phyloP scores from a whole-genome alignment of 2,329 filamentous ascomycete species.

The Fonsecaea monophora region DNA sequence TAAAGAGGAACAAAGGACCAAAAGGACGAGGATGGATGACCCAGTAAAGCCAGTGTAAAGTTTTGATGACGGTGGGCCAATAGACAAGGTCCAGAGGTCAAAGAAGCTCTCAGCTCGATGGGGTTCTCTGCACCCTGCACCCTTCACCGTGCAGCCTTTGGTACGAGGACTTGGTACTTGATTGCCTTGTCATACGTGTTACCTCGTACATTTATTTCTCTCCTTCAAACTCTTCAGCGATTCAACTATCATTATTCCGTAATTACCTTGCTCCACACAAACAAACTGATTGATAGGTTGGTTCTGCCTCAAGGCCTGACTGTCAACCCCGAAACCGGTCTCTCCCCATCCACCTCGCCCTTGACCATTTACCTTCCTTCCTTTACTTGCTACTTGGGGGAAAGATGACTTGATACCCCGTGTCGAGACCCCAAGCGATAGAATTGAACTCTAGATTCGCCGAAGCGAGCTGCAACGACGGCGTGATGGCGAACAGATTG shows the following conservation, averaged over 20 bases:
- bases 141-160: too few species aligned
- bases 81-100: not conserved
- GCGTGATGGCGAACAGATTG: slow-evolving; percentile 34
- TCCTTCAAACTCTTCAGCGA: too few species aligned
- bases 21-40: too few species aligned
- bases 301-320: not conserved
- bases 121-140: too few species aligned
- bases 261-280: too few species aligned
- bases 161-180: too few species aligned
- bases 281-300: not conserved
- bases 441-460: slow-evolving; percentile 36
- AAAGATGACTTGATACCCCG: slow-evolving; percentile 34
- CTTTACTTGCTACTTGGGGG: slow-evolving; percentile 20
- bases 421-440: slow-evolving; percentile 37
- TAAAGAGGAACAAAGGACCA: not conserved
- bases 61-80: not conserved
- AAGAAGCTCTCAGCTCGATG: too few species aligned
- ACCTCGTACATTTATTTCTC: too few species aligned
- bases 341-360: not conserved
- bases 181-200: too few species aligned
- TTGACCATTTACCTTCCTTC: not conserved
- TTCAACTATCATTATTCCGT: too few species aligned
- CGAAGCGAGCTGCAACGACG: slow-evolving; percentile 22
- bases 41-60: not conserved
- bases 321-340: not conserved